Evolutionary conservation across 441 rosid genomes (phyloP), one percentile per base, ranked within the genome.

Genomic region (Aleurites moluccanus): DNA sequence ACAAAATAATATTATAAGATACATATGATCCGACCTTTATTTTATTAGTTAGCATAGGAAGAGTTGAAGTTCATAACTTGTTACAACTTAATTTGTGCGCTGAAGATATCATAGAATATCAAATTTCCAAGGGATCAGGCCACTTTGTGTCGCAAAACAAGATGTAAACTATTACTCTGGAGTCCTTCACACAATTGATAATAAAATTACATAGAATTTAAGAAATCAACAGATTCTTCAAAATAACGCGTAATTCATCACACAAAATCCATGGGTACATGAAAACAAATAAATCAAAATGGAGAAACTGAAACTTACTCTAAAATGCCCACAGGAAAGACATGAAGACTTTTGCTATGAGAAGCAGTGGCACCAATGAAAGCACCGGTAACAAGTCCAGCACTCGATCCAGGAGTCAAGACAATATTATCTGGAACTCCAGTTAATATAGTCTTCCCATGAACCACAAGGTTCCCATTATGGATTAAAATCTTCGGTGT

Each of bases 341-440:
- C 96, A 86, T 93, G 98, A 28, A 90, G 96, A 80, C 96, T 87
- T 82, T 91, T 90, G 91, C 86, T 88, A 64, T 91, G 67, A n/a
- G 94, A 80, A 73, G 96, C 89, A 0, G 96, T 80, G 45, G 97
- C 99, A 65, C 99, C 99, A 18, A 93, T 86, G 79, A 91, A 95
- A 38, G 96, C 85, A 53, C 99, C 97, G 28, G 90, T 79, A 50
- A 81, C 84, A 18, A 82, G 92, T 18, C 92, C 98, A 23, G 76
- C 80, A 52, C 93, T 90, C 0, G 96, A 78, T 0, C 88, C 93
- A 1, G 96, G 92, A 61, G 95, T 95, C 69, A 95, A 77, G 23
- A 89, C 74, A 33, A 95, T 84, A 84, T 90, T 95, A 65, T 88
- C 92, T 0, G 98, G 94, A 61, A 95, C 91, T 72, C 97, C 96